These are phyloP conservation scores for Solanum infundibuliforme DNA, from an alignment of 257 asterid species.

Conservation along the genomic window DNA sequence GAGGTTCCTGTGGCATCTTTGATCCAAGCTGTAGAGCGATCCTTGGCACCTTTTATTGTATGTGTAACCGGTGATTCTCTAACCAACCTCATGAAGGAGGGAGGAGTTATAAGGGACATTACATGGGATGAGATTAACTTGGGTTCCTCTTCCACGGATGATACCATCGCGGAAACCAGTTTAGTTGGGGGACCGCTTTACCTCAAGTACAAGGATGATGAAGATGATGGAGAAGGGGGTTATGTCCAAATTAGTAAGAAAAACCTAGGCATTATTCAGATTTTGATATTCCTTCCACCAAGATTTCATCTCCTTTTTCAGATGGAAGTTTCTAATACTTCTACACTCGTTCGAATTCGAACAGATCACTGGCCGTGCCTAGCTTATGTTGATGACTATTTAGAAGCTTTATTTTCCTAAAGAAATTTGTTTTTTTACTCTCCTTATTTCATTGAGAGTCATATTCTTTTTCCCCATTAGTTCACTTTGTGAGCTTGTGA, in stretches of 20 bases:
- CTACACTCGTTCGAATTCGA: constrained; percentile 80
- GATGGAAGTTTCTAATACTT: constrained; percentile 65
- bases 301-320: constrained; percentile 86
- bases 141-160: constrained; percentile 29
- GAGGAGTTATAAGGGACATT: constrained; percentile 48
- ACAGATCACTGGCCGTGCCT: constrained; percentile 98
- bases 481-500: neutral
- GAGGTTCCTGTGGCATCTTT: constrained; percentile 49
- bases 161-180: constrained; percentile 26
- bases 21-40: constrained; percentile 56
- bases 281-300: constrained; percentile 89
- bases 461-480: neutral
- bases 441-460: neutral
- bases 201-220: constrained; percentile 60
- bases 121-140: constrained; percentile 46
- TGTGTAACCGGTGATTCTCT: constrained; percentile 73
- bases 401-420: constrained; percentile 59
- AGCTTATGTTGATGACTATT: constrained; percentile 88
- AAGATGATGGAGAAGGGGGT: constrained; percentile 29
- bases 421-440: neutral
- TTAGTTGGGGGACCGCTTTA: constrained; percentile 54
- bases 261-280: constrained; percentile 44
- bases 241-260: constrained; percentile 26
- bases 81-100: constrained; percentile 41
- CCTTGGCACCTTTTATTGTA: constrained; percentile 75